Evolutionary conservation across 805 yeast species (phyloP).

Genomic region (Vanderwaltozyma polyspora): DNA sequence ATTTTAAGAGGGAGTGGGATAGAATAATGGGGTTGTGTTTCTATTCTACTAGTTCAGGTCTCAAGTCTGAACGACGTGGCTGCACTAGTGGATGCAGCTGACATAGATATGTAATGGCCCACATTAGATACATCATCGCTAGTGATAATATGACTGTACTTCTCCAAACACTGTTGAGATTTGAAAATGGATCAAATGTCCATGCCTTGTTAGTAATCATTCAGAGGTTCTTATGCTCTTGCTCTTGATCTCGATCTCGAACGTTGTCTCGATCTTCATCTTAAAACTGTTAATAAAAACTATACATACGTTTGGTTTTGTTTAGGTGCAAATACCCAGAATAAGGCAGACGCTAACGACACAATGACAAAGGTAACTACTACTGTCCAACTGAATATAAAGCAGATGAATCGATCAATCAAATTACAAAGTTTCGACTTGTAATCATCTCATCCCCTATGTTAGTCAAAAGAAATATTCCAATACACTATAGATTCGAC

Average conservation of each 20-base stretch:
- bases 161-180: constrained; percentile 59
- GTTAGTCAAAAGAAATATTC: too few species aligned
- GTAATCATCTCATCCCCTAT: too few species aligned
- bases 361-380: constrained; percentile 51
- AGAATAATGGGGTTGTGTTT: too few species aligned
- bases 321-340: constrained; percentile 83
- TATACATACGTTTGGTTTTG: constrained; percentile 55
- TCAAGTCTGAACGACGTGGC: constrained; percentile 80
- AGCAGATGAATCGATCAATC: too few species aligned
- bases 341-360: constrained; percentile 45
- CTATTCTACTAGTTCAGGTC: constrained; percentile 52
- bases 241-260: neutral
- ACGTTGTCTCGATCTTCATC: neutral
- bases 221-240: neutral
- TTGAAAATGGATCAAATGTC: too few species aligned
- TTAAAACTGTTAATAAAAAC: neutral
- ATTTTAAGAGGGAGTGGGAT: too few species aligned
- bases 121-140: constrained; percentile 74
- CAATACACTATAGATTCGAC: too few species aligned
- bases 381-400: constrained; percentile 58
- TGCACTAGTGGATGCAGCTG: constrained; percentile 87
- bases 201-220: too few species aligned
- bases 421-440: too few species aligned
- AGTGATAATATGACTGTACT: constrained; percentile 56
- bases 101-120: constrained; percentile 81